These are phyloP conservation scores for Arthrobotrys iridis DNA, from an alignment of 2,329 filamentous ascomycete genomes.

Conservation along the genomic window DNA sequence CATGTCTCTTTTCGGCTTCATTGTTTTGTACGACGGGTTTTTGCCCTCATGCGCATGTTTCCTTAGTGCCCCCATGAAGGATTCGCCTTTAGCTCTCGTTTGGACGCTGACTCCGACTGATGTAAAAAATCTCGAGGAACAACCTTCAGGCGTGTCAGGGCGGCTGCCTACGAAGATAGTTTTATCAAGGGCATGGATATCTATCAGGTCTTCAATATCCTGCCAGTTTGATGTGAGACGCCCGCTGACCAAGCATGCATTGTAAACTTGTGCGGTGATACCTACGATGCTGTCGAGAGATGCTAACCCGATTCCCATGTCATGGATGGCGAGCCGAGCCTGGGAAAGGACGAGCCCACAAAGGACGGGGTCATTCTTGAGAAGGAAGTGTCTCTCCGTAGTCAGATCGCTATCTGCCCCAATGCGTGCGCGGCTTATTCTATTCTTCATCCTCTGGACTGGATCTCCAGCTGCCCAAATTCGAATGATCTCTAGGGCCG, in stretches of 20 bases:
- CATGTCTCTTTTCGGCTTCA: not conserved
- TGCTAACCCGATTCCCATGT: not conserved
- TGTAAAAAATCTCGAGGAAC: not conserved
- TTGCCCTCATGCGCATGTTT: not conserved
- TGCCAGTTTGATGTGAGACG: not conserved
- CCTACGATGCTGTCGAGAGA: not conserved
- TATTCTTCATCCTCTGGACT: not conserved
- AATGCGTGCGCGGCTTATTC: too few relatives aligned
- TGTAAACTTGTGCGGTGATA: slow-evolving; percentile 6
- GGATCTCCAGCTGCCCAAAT: not conserved
- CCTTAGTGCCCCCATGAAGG: not conserved
- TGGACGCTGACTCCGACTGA: not conserved
- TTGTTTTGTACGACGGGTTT: not conserved
- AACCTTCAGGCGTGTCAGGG: not conserved
- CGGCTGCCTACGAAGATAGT: slow-evolving; percentile 10
- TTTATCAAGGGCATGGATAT: slow-evolving; percentile 12
- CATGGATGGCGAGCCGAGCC: not conserved
- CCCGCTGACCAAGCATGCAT: not conserved
- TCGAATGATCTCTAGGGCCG: not conserved
- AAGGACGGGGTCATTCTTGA: slow-evolving; percentile 15
- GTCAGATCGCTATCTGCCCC: not conserved
- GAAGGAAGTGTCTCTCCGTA: slow-evolving; percentile 4
- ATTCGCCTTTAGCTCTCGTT: not conserved
- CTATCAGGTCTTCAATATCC: slow-evolving; percentile 30
- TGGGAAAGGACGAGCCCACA: slow-evolving; percentile 9